Base-by-base conservation (phyloP, 148 eudicot species). In the Silene latifolia region DNA sequence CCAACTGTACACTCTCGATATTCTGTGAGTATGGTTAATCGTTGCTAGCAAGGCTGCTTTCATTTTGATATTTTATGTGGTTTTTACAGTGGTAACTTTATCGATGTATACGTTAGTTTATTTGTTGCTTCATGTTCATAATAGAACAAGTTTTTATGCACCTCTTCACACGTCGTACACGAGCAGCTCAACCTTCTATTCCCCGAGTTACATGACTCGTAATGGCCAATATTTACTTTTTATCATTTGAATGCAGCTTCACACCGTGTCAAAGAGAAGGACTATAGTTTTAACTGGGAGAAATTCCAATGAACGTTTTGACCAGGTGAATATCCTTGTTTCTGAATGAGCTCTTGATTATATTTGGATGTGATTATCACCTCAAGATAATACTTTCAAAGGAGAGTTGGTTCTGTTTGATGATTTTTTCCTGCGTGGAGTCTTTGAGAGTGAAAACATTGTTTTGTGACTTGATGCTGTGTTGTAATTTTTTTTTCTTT, bases 261-360 rank as follows among this genome's bases (percentile, higher is more conserved):
- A 83, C 70, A 64, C 75, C 25, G 80, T 78, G 51, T 80, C 88
- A 27, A 83, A 85, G 72, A 82, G 79, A 39, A 85, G 85, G 77
- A 71, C 68, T 17, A 77, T 88, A 69, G 69, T 63, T 42, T 80
- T 88, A 81, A 88, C 90, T 0, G 90, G 88, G 77, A 83, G 90
- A 63, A 88, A 88, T 76, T 75, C 69, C 63, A 39, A 25, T 72
- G 90, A 88, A 67, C 84, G 88, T 24, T 82, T 78, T 82, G 90
- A 88, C 76, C 68, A 88, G 90, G 90, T 88, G 81, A 83, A 32
- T 57, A 64, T 32, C 25, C 51, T 47, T 76, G 25, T 18, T 59
- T 47, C 62, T 39, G 32, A 46, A 67, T 66, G 58, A 42, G 39
- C 25, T n/a, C 68, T 7, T 73, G 66, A 24, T 66, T 18, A 63